Percentiles rank a stretch among this genome's conserved stretches.
phyloP scores from a whole-genome alignment of 805 yeast species.

The Cyberlindnera bimundalis region DNA sequence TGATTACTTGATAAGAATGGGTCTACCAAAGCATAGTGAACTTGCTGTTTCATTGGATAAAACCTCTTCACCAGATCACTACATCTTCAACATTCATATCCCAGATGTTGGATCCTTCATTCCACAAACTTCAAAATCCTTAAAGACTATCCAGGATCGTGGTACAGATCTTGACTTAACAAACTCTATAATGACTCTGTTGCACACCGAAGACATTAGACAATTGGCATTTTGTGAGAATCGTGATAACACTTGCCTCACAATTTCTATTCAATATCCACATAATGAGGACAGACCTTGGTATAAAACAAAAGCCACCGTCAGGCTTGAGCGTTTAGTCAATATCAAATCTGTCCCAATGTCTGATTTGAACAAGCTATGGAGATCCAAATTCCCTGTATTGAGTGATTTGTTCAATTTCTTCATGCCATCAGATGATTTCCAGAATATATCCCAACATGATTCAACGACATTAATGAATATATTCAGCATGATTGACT shows the following conservation, averaged over 20 bases:
- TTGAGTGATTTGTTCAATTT: slow-evolving; percentile 17
- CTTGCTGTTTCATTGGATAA: slow-evolving; percentile 15
- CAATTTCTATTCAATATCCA: slow-evolving; percentile 15
- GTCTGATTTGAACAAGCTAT: slow-evolving; percentile 16
- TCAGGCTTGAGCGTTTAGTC: slow-evolving; percentile 15
- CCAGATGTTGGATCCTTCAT: slow-evolving; percentile 14
- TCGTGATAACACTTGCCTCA: slow-evolving; percentile 7
- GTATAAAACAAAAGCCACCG: slow-evolving; percentile 10
- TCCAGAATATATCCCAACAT: slow-evolving; percentile 4
- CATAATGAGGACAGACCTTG: slow-evolving; percentile 9
- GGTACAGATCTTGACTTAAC: slow-evolving; percentile 9
- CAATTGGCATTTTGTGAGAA: slow-evolving; percentile 7
- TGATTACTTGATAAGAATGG: background rate
- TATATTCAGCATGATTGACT: slow-evolving; percentile 15
- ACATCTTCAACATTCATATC: slow-evolving; percentile 16
- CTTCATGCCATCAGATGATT: slow-evolving; percentile 14
- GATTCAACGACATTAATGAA: slow-evolving; percentile 11
- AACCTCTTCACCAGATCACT: slow-evolving; percentile 4
- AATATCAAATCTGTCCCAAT: slow-evolving; percentile 13
- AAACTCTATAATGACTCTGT: background rate
- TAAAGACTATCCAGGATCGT: slow-evolving; percentile 1
- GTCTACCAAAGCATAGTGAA: slow-evolving; percentile 6
- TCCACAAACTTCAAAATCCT: slow-evolving; percentile 8
- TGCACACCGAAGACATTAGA: slow-evolving; percentile 1
- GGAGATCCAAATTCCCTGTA: slow-evolving; percentile 17